Evolutionary conservation across 106 monocot genomes (phyloP).

Genomic region (Agapanthus africanus): DNA sequence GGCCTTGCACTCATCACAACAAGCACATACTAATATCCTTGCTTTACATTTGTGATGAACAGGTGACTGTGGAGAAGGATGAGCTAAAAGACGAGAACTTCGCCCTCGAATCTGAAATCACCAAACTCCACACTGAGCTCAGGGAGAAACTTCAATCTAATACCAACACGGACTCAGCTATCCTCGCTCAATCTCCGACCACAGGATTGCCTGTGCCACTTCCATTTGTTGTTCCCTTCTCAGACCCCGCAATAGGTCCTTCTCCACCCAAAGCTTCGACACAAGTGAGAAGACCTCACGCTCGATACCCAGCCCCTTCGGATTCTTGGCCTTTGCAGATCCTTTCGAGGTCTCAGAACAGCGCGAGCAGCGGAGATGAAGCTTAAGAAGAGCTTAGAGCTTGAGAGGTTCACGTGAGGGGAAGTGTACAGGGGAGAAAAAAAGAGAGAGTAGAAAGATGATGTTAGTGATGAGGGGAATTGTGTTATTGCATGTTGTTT

Average conservation of each 20-base stretch:
- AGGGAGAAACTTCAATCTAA: conserved; percentile 20
- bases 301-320: conserved; percentile 45
- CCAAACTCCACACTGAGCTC: conserved; percentile 47
- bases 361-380: neutral
- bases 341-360: conserved; percentile 2
- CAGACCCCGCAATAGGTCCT: conserved; percentile 12
- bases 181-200: conserved; percentile 10
- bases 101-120: conserved; percentile 40
- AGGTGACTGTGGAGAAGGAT: conserved; percentile 69
- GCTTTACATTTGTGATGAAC: no score
- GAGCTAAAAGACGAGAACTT: conserved; percentile 67
- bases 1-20: no score
- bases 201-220: conserved; percentile 10
- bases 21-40: no score
- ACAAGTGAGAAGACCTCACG: conserved; percentile 38
- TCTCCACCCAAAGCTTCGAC: conserved; percentile 7
- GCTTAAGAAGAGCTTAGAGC: neutral
- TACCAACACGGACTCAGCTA: conserved; percentile 4
- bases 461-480: no score
- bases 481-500: neutral
- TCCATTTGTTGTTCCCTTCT: conserved; percentile 17
- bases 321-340: conserved; percentile 8
- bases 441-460: no score
- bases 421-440: no score
- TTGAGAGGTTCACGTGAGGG: no score